Evolutionary conservation across 768 basidiomycete species (phyloP).

Genomic region (Strobilomyces dryophilus): DNA sequence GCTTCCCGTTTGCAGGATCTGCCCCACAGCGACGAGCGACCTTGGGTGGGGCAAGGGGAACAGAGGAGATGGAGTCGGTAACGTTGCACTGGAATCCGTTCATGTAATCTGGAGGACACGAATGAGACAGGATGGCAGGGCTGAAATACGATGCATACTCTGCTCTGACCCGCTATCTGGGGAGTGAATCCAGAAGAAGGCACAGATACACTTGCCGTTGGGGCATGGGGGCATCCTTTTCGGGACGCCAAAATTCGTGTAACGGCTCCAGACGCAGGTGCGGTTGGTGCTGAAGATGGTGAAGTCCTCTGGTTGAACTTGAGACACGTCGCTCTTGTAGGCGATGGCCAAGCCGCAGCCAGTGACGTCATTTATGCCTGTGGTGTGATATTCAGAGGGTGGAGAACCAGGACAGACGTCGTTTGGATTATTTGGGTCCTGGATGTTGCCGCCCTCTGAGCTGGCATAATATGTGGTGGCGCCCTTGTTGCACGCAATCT

Average conservation of each 20-base stretch:
- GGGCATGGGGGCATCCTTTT: slow-evolving; percentile 66
- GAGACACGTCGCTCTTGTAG: slow-evolving; percentile 59
- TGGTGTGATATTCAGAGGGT: slow-evolving; percentile 50
- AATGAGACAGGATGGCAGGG: not conserved
- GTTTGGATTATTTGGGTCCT: slow-evolving; percentile 43
- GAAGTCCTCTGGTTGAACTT: slow-evolving; percentile 65
- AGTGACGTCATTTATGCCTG: slow-evolving; percentile 46
- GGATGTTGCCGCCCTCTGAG: slow-evolving; percentile 50
- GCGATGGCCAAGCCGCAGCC: slow-evolving; percentile 72
- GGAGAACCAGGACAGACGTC: slow-evolving; percentile 48
- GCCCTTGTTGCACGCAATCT: slow-evolving; percentile 58
- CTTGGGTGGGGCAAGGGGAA: slow-evolving; percentile 50
- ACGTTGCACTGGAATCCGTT: slow-evolving; percentile 69
- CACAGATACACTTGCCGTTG: slow-evolving; percentile 57
- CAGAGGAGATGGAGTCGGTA: slow-evolving; percentile 47
- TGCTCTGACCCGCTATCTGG: slow-evolving; percentile 58
- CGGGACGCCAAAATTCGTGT: slow-evolving; percentile 69
- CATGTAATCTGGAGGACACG: slow-evolving; percentile 54
- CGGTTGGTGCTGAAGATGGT: slow-evolving; percentile 73
- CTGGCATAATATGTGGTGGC: slow-evolving; percentile 55
- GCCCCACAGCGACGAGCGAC: slow-evolving; percentile 64
- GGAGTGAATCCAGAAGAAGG: slow-evolving; percentile 73
- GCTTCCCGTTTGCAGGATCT: slow-evolving; percentile 46
- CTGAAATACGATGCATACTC: slow-evolving; percentile 37
- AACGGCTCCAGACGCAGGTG: slow-evolving; percentile 68